phyloP scores from a whole-genome alignment of 345 rosid species.

The Salix suchowensis region DNA sequence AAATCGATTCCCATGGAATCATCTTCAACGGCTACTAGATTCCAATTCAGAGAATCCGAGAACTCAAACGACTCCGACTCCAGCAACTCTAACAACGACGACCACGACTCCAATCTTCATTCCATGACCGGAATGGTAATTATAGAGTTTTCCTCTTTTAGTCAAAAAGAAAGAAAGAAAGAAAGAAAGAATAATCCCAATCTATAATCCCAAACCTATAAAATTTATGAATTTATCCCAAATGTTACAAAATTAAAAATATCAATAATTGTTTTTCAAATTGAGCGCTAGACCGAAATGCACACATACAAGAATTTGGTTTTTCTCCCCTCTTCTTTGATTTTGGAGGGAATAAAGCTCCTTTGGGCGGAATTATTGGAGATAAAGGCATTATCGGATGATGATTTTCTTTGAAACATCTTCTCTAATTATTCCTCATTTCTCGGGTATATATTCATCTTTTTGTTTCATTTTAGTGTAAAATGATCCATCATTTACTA shows the following conservation, averaged over 20 bases:
- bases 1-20: slow-evolving; percentile 32
- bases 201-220: too few species aligned
- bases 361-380: slow-evolving; percentile 55
- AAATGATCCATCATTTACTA: too few species aligned
- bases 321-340: not conserved
- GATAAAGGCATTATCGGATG: slow-evolving; percentile 52
- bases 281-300: too few species aligned
- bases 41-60: slow-evolving; percentile 46
- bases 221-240: too few species aligned
- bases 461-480: not conserved
- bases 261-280: too few species aligned
- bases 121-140: slow-evolving; percentile 56
- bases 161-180: not conserved
- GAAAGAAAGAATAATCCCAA: too few species aligned
- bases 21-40: slow-evolving; percentile 32
- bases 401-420: slow-evolving; percentile 46
- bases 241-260: too few species aligned
- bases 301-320: not conserved
- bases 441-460: slow-evolving; percentile 33
- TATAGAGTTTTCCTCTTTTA: not conserved
- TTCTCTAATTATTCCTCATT: slow-evolving; percentile 41
- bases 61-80: slow-evolving; percentile 20
- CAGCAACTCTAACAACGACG: slow-evolving; percentile 26
- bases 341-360: slow-evolving; percentile 46
- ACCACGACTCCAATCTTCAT: slow-evolving; percentile 32